Percentiles rank a stretch among this genome's conserved stretches.
phyloP scores from a whole-genome alignment of 257 asterid species.

The Przewalskia tangutica region DNA sequence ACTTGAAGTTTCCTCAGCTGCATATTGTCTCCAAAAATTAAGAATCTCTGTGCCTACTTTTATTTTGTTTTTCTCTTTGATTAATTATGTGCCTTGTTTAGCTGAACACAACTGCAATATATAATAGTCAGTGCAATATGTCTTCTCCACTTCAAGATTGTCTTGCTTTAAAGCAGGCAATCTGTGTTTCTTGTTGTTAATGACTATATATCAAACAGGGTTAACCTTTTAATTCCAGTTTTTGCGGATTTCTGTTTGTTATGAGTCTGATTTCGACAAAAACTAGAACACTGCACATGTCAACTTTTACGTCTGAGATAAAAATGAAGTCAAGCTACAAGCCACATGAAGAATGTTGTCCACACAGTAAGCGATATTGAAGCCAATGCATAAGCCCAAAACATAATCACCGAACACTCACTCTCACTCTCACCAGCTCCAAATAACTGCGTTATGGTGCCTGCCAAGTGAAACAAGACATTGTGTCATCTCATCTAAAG shows the following conservation, averaged over 20 bases:
- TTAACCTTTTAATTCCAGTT: background rate
- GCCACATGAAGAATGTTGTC: slow-evolving; percentile 66
- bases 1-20: background rate
- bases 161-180: background rate
- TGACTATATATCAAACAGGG: background rate
- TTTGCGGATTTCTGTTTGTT: background rate
- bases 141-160: background rate
- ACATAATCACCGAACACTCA: slow-evolving; percentile 79
- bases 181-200: background rate
- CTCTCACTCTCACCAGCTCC: slow-evolving; percentile 73
- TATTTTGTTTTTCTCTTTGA: background rate
- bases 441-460: slow-evolving; percentile 69
- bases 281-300: background rate
- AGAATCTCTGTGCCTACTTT: background rate
- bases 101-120: background rate
- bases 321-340: slow-evolving; percentile 24
- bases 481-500: background rate
- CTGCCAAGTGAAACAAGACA: slow-evolving; percentile 18
- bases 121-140: background rate
- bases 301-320: background rate
- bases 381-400: slow-evolving; percentile 66
- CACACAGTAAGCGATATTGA: slow-evolving; percentile 59
- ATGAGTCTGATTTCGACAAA: background rate
- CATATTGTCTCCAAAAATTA: background rate
- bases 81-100: background rate